phyloP scores from a whole-genome alignment of 2,329 filamentous ascomycete genomes.

The Xylaria arbuscula region DNA sequence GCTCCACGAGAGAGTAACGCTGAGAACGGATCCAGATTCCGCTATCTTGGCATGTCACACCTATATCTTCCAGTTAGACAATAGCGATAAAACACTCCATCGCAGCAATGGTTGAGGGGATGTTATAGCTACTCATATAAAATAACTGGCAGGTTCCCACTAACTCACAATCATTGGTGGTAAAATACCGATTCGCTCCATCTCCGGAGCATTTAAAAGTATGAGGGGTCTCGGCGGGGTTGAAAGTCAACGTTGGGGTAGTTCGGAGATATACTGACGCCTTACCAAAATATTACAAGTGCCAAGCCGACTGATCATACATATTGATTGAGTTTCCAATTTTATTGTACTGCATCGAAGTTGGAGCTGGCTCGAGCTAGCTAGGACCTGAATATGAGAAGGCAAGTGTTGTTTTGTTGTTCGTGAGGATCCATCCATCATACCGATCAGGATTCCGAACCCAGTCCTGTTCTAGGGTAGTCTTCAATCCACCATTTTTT shows the following conservation, averaged over 20 bases:
- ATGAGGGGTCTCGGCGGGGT: constrained; percentile 8
- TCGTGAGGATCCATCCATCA: not conserved
- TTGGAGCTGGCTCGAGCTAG: not conserved
- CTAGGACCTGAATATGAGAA: too few species aligned
- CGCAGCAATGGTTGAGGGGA: not conserved
- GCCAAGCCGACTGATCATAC: constrained; percentile 3
- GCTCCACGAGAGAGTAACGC: constrained; percentile 13
- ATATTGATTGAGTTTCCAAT: not conserved
- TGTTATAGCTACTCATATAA: constrained; percentile 1
- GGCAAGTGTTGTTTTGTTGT: not conserved
- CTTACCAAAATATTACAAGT: not conserved
- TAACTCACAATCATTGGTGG: constrained; percentile 32
- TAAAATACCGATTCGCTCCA: constrained; percentile 30
- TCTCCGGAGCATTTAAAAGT: constrained; percentile 22
- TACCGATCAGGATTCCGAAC: not conserved
- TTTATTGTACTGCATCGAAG: not conserved
- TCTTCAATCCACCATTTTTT: not conserved
- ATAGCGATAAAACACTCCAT: constrained; percentile 15
- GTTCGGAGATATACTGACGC: constrained; percentile 6
- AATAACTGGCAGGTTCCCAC: not conserved
- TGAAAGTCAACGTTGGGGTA: constrained; percentile 19
- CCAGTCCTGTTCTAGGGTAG: not conserved
- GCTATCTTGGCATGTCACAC: constrained; percentile 12
- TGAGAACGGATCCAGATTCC: constrained; percentile 3
- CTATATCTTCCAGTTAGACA: constrained; percentile 1